phyloP scores from a whole-genome alignment of 1,284 basidiomycete species.

The Cutaneotrichosporon dermatis region DNA sequence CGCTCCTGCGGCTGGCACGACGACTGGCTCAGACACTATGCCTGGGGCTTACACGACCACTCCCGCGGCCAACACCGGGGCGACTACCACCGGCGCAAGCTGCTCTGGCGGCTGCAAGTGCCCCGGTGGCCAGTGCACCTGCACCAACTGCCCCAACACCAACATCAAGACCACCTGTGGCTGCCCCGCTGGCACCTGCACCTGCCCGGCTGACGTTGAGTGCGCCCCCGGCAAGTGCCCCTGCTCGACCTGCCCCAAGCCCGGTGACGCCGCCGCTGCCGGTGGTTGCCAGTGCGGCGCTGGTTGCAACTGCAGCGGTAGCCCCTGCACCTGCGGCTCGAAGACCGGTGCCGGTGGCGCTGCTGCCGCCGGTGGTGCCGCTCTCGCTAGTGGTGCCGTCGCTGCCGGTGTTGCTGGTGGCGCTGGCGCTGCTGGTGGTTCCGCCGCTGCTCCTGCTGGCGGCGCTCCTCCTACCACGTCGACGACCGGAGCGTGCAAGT shows the following conservation, averaged over 20 bases:
- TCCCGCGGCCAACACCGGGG: background rate
- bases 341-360: background rate
- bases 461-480: no score
- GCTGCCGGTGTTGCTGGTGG: no score
- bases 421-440: no score
- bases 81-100: background rate
- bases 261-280: background rate
- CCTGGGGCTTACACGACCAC: background rate
- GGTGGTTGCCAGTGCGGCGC: background rate
- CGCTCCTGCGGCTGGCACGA: background rate
- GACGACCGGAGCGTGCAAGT: no score
- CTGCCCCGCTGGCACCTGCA: background rate
- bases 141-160: no score
- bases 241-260: slow-evolving; percentile 17
- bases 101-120: no score
- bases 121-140: no score
- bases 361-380: background rate
- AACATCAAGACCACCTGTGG: background rate
- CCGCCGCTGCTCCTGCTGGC: no score
- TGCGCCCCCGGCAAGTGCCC: slow-evolving; percentile 13
- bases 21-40: background rate
- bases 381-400: no score
- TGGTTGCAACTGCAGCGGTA: background rate
- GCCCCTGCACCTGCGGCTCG: background rate
- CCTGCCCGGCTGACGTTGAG: slow-evolving; percentile 5